Evolutionary conservation across 257 asterid species (phyloP), one percentile per base, ranked within the genome.

Genomic region (Pogostemon cablin): DNA sequence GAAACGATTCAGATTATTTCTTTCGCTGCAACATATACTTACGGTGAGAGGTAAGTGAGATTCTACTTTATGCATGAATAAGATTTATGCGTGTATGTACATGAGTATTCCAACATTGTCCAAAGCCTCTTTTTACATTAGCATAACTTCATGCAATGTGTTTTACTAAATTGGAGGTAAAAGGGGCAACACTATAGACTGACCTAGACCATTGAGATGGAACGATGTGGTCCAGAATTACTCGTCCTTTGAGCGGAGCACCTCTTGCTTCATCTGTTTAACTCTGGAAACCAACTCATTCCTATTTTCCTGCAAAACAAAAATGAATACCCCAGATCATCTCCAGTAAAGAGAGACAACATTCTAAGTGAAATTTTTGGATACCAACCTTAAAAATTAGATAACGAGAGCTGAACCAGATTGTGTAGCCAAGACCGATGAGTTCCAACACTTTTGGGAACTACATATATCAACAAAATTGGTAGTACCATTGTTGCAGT

Each of bases 321-420:
- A n/a, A 4, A 77, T 6, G 12, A 70, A 32, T 40, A 8, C 32
- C 39, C 9, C 4, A 15, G n/a, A n/a, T 52, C 9, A 6, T 47
- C 12, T 40, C 12, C 32, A 17, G 41, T 1, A 9, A 37, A 46
- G 7, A 44, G 15, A 39, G 20, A 3, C 2, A 10, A 37, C 32
- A 1, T 3, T 4, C 5, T 17, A 3, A 6, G 5, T 1, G 7
- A 35, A 10, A 38, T n/a, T 49, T 7, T 53, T 15, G 66, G 61
- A 40, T 9, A 65, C 73, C 20, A 62, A 90, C 98, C 97, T 92
- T 86, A 79, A 92, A 86, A 42, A 92, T 73, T 5, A 92, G 82
- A 73, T 83, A 90, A 43, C 97, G 95, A 40, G 83, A 72, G 75
- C 68, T 83, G 84, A 90, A 92, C 98, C 97, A 90, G 70, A 88